Percentiles rank a stretch among this genome's conserved stretches.
Evolutionary conservation across 1,284 basidiomycete species (phyloP).

Genomic region (Trichosporon faecale): DNA sequence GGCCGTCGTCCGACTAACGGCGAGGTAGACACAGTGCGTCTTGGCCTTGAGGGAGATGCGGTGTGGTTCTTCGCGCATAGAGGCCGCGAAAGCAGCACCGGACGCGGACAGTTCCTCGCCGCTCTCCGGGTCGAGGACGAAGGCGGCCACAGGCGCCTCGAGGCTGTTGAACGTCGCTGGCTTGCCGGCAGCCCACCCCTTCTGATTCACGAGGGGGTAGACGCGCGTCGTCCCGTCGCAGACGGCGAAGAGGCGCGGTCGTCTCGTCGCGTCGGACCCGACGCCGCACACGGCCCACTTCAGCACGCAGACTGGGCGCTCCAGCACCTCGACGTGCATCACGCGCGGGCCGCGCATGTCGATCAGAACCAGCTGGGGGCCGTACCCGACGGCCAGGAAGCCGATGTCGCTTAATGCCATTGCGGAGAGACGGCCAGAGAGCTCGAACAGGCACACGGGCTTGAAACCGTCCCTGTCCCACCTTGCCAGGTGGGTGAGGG

Average conservation of each 20-base stretch:
- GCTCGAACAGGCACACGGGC: slow-evolving; percentile 61
- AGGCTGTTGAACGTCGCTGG: slow-evolving; percentile 52
- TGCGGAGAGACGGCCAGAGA: background rate
- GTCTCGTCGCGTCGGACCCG: slow-evolving; percentile 59
- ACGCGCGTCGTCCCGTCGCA: slow-evolving; percentile 58
- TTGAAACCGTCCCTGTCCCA: slow-evolving; percentile 58
- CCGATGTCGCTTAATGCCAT: slow-evolving; percentile 49
- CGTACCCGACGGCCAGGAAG: slow-evolving; percentile 68
- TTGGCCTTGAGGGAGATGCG: slow-evolving; percentile 15
- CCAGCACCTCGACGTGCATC: slow-evolving; percentile 56
- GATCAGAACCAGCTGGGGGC: slow-evolving; percentile 62
- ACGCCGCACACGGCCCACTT: slow-evolving; percentile 65
- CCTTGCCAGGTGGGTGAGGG: slow-evolving; percentile 46
- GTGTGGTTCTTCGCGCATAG: slow-evolving; percentile 17
- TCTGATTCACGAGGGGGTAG: slow-evolving; percentile 57
- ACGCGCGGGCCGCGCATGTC: slow-evolving; percentile 70
- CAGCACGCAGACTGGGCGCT: slow-evolving; percentile 56
- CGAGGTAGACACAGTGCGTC: slow-evolving; percentile 56
- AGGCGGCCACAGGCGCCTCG: slow-evolving; percentile 58
- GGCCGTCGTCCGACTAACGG: slow-evolving; percentile 43
- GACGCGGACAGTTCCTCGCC: slow-evolving; percentile 55
- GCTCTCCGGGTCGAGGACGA: slow-evolving; percentile 63
- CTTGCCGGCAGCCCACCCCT: slow-evolving; percentile 60
- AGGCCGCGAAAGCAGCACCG: slow-evolving; percentile 23
- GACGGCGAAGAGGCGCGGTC: slow-evolving; percentile 62